phyloP scores from a whole-genome alignment of 257 asterid genomes.

The Nyctanthes arbortristis region DNA sequence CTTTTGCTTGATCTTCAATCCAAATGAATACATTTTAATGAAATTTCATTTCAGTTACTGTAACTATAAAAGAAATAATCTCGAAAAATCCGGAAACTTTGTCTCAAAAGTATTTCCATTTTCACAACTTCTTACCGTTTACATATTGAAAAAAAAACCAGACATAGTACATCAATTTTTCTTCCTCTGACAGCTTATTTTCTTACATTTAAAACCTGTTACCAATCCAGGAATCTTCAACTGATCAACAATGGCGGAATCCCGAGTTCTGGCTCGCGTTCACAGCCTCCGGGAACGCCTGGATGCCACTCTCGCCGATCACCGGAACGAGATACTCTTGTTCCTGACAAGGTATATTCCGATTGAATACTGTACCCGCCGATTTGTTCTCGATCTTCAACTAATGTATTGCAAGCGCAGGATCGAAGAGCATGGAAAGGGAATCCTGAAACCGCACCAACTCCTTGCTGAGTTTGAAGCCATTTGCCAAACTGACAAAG shows the following conservation, averaged over 20 bases:
- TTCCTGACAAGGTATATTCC: constrained; percentile 59
- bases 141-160: too few species aligned
- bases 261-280: constrained; percentile 71
- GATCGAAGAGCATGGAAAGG: constrained; percentile 56
- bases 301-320: constrained; percentile 86
- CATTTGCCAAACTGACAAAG: constrained; percentile 34
- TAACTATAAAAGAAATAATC: not conserved
- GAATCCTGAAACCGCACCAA: constrained; percentile 54
- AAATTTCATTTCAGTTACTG: not conserved
- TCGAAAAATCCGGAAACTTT: not conserved
- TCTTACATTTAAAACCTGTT: constrained; percentile 38
- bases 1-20: not conserved
- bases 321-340: constrained; percentile 69
- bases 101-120: not conserved
- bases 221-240: constrained; percentile 20
- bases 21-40: not conserved
- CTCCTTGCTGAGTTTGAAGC: constrained; percentile 53
- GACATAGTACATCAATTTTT: too few species aligned
- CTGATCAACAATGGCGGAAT: constrained; percentile 59
- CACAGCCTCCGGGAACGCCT: constrained; percentile 95
- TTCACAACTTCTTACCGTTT: too few species aligned
- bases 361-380: too few species aligned
- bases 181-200: not conserved
- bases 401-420: constrained; percentile 23
- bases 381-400: not conserved